Base-by-base conservation (phyloP, 805 yeast genomes). In the Candida ficus region DNA sequence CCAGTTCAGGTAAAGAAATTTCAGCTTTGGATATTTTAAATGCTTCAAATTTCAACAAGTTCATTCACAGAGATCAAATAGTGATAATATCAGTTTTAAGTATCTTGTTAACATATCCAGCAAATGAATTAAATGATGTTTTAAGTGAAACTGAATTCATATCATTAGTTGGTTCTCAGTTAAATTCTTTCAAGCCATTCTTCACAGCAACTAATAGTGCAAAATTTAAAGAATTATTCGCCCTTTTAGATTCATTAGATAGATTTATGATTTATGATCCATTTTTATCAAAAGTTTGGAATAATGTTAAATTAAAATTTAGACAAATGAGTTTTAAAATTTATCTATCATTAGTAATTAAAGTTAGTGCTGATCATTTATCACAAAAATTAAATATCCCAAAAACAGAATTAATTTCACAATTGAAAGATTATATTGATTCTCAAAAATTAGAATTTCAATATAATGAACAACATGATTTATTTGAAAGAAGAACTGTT, bases 311-410 rank as follows among this genome's bases (percentile, higher is more conserved):
- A 33, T 44, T 50, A n/a, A 43, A 50, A 3, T 38, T 66, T 18
- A 50, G 65, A 41, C 50, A 54, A 29, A 63, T 60, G 43, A 50
- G 56, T 3, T 60, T 59, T 37, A 33, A 55, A 4, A 47, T 57
- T 4, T 69, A 66, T 37, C 46, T 69, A 3, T 61, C 68, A 0
- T 38, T 64, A 13, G 43, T 43, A 49, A 60, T 47, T 29, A 44
- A 46, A 29, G 47, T 47, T 2, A 36, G 43, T 13, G 41, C 47
- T 3, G 36, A 33, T 2, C 57, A 56, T 37, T 29, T 54, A 14
- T 44, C 53, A 2, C 7, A 23, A 9, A 48, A 51, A 38, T 33
- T 48, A 18, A 33, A 36, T 4, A 46, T 56, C 4, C 45, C 51
- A 6, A 46, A 44, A 27, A 17, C 33, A 1, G 44, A 41, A 7